Evolutionary conservation across 1,284 basidiomycete genomes (phyloP).

Genomic region (Leccinum discolor): DNA sequence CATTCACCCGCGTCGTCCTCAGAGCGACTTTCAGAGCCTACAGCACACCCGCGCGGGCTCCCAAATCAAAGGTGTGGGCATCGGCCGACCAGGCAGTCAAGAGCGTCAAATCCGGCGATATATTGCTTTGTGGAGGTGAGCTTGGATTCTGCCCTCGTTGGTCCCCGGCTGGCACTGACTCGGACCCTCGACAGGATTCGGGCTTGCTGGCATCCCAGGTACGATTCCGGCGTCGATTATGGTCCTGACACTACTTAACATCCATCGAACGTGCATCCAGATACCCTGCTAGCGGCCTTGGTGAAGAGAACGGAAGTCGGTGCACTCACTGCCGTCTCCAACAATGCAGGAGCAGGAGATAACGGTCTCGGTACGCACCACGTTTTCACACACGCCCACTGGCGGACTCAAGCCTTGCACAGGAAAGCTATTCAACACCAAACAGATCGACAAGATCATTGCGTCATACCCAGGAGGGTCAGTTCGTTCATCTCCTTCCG

Average conservation of each 20-base stretch:
- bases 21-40: constrained; percentile 19
- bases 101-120: constrained; percentile 80
- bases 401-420: constrained; percentile 9
- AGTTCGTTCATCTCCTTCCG: constrained; percentile 18
- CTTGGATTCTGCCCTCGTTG: constrained; percentile 4
- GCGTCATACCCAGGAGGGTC: constrained; percentile 88
- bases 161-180: background rate
- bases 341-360: constrained; percentile 84
- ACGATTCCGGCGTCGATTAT: background rate
- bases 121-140: constrained; percentile 81
- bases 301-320: constrained; percentile 70
- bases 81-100: constrained; percentile 81
- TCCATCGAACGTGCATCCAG: constrained; percentile 35
- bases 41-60: constrained; percentile 20
- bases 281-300: constrained; percentile 86
- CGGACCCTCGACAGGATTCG: constrained; percentile 61
- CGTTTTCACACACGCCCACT: background rate
- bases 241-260: background rate
- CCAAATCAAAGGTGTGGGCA: constrained; percentile 77
- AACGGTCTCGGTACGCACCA: constrained; percentile 71
- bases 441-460: constrained; percentile 85
- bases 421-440: constrained; percentile 79
- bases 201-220: constrained; percentile 78
- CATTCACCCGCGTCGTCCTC: constrained; percentile 12
- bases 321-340: constrained; percentile 84